These are phyloP conservation scores for Phytophthora foliorum DNA, from an alignment of 352 stramenopile genomes.

Conservation along the genomic window DNA sequence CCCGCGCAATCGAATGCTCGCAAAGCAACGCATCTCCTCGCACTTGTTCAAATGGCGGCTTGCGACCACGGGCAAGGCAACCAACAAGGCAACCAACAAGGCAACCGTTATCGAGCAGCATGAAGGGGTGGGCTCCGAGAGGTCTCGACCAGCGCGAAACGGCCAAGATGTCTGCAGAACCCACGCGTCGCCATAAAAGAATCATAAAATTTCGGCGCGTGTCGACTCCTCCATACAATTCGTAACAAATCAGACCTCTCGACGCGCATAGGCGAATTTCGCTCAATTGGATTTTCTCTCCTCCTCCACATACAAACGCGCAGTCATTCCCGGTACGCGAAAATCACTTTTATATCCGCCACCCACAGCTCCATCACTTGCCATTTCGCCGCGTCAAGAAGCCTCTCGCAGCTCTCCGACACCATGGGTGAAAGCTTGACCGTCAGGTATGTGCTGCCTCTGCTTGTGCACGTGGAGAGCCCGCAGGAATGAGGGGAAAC, in stretches of 20 bases:
- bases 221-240: conserved; percentile 1
- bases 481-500: conserved; percentile 1
- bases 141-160: conserved; percentile 1
- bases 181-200: conserved; percentile 10
- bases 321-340: conserved; percentile 20
- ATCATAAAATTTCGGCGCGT: background rate
- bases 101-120: conserved; percentile 9
- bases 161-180: background rate
- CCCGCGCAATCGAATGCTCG: conserved; percentile 8
- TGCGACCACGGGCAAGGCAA: background rate
- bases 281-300: conserved; percentile 28
- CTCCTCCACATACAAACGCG: conserved; percentile 17
- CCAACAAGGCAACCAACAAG: background rate
- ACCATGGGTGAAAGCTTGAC: conserved; percentile 59
- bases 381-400: conserved; percentile 11
- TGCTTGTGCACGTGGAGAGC: background rate
- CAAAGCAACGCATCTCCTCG: background rate
- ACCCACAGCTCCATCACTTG: conserved; percentile 19
- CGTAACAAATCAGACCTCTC: conserved; percentile 35
- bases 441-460: conserved; percentile 46
- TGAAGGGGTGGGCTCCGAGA: background rate
- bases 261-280: conserved; percentile 12
- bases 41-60: background rate
- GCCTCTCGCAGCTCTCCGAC: background rate
- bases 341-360: conserved; percentile 35